Percentiles rank a stretch among this genome's conserved stretches.
Evolutionary conservation across 2,329 filamentous ascomycete species (phyloP).

Genomic region (Clonostachys byssicola): DNA sequence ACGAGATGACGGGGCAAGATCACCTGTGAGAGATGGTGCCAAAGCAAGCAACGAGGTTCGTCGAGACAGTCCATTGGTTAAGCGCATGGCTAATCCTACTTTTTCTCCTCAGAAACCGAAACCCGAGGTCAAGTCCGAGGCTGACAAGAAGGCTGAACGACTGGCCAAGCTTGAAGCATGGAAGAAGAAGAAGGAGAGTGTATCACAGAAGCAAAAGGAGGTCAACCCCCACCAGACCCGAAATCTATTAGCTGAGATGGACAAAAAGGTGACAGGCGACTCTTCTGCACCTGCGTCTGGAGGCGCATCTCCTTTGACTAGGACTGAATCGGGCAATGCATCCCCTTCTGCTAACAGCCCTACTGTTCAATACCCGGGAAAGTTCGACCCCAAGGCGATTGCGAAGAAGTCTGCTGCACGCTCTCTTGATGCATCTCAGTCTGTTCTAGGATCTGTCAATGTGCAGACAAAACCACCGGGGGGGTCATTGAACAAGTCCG

Average conservation of each 20-base stretch:
- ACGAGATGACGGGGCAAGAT: slow-evolving; percentile 57
- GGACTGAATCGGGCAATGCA: slow-evolving; percentile 33
- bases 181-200: slow-evolving; percentile 85
- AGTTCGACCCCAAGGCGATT: slow-evolving; percentile 84
- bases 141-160: slow-evolving; percentile 72
- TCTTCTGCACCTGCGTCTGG: slow-evolving; percentile 28
- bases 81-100: slow-evolving; percentile 12
- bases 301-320: slow-evolving; percentile 12
- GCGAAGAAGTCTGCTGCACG: slow-evolving; percentile 69
- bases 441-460: slow-evolving; percentile 41
- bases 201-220: slow-evolving; percentile 68
- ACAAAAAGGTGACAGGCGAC: slow-evolving; percentile 57
- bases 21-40: slow-evolving; percentile 41
- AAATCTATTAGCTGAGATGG: slow-evolving; percentile 69
- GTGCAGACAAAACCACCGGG: slow-evolving; percentile 27
- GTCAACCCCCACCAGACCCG: slow-evolving; percentile 60
- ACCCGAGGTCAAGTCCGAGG: slow-evolving; percentile 54
- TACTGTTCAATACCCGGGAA: slow-evolving; percentile 63
- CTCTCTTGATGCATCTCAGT: slow-evolving; percentile 46
- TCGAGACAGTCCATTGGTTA: slow-evolving; percentile 6
- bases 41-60: slow-evolving; percentile 55
- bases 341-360: slow-evolving; percentile 46
- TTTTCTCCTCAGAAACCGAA: background rate
- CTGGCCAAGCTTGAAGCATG: slow-evolving; percentile 82
- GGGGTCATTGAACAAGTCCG: slow-evolving; percentile 19